phyloP scores from a whole-genome alignment of 1,284 basidiomycete genomes.

The Rhizoctonia solani region DNA sequence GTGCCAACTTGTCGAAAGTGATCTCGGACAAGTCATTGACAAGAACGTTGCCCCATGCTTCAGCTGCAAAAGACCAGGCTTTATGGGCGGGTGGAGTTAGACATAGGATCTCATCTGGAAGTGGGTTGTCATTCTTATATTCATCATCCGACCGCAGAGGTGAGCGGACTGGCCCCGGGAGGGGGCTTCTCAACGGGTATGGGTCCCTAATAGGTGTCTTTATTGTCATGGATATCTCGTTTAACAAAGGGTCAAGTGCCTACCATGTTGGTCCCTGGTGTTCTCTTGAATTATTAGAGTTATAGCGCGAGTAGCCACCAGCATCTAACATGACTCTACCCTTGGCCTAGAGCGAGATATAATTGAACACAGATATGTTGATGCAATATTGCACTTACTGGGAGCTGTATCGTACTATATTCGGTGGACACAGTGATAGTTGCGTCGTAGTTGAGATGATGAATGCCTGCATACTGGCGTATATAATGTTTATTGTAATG shows the following conservation, averaged over 20 bases:
- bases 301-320: conserved; percentile 19
- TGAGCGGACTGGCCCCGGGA: neutral
- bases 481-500: neutral
- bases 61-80: conserved; percentile 23
- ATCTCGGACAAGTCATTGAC: conserved; percentile 6
- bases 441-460: conserved; percentile 17
- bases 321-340: conserved; percentile 22
- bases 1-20: conserved; percentile 22
- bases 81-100: conserved; percentile 14
- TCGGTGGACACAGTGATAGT: neutral
- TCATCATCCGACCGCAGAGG: conserved; percentile 2
- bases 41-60: conserved; percentile 8
- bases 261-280: neutral
- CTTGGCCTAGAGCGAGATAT: neutral
- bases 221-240: too few relatives aligned
- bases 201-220: neutral
- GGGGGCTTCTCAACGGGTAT: neutral
- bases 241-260: too few relatives aligned
- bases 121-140: conserved; percentile 8
- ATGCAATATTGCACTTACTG: neutral
- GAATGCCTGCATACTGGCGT: conserved; percentile 13
- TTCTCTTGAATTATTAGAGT: conserved; percentile 1
- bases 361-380: too few relatives aligned
- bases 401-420: neutral
- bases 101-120: conserved; percentile 26